Evolutionary conservation across 2,329 filamentous ascomycete genomes (phyloP).

Genomic region (Paraconiothyrium sp.): DNA sequence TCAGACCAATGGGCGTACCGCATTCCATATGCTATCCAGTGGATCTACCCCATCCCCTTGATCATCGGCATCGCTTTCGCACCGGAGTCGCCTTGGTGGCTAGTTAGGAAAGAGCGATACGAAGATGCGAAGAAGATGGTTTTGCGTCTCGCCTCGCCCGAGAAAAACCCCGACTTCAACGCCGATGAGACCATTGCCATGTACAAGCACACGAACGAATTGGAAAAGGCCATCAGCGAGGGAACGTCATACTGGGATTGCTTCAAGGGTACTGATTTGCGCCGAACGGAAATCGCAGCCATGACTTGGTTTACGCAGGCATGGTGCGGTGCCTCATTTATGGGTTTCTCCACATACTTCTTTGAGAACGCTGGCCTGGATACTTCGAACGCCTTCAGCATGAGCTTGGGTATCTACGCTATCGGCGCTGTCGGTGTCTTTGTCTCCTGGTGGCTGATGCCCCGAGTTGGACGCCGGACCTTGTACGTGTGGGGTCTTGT

Average conservation of each 20-base stretch:
- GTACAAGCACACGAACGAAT: conserved; percentile 87
- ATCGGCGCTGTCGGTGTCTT: conserved; percentile 72
- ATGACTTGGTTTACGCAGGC: conserved; percentile 60
- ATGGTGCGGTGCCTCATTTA: conserved; percentile 47
- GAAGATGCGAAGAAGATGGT: conserved; percentile 73
- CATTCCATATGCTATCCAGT: conserved; percentile 74
- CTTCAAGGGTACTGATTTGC: conserved; percentile 81
- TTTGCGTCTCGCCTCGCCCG: conserved; percentile 68
- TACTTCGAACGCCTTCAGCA: conserved; percentile 54
- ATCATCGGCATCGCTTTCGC: conserved; percentile 73
- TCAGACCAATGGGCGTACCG: conserved; percentile 74
- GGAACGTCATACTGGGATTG: conserved; percentile 83
- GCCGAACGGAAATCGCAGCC: conserved; percentile 77
- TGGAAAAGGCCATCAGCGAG: conserved; percentile 73
- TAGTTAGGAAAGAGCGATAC: conserved; percentile 71
- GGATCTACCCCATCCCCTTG: conserved; percentile 79
- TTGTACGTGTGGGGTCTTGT: conserved; percentile 77
- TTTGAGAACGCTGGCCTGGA: conserved; percentile 58
- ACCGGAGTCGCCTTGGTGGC: conserved; percentile 78
- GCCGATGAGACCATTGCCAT: conserved; percentile 73
- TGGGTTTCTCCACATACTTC: conserved; percentile 58
- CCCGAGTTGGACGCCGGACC: conserved; percentile 75
- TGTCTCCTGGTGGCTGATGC: conserved; percentile 81
- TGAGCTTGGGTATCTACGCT: conserved; percentile 64
- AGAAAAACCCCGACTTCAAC: conserved; percentile 54